Percentiles rank a stretch among this genome's conserved stretches.
phyloP scores from a whole-genome alignment of 1,284 basidiomycete genomes.

The Irpex lacteus region DNA sequence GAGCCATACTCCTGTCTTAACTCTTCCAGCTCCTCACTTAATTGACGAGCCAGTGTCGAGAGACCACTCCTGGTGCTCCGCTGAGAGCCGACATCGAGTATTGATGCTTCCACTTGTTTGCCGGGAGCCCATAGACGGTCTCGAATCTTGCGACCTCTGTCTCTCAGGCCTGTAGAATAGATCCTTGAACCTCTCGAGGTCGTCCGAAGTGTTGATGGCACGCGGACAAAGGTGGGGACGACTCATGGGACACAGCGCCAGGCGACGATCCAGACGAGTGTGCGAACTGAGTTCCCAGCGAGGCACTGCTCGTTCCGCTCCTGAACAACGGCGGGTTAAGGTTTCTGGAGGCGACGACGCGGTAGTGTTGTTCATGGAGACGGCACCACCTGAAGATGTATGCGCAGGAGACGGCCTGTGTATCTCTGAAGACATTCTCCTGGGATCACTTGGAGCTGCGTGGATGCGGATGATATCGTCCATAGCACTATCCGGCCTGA shows the following conservation, averaged over 20 bases:
- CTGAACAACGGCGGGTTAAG: conserved; percentile 27
- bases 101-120: conserved; percentile 24
- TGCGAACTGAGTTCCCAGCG: conserved; percentile 12
- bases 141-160: conserved; percentile 5
- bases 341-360: conserved; percentile 27
- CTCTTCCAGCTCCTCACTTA: conserved; percentile 57
- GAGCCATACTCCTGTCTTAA: conserved; percentile 25
- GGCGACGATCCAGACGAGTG: conserved; percentile 32
- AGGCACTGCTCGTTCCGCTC: conserved; percentile 4
- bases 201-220: conserved; percentile 51
- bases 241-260: conserved; percentile 39
- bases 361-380: conserved; percentile 22
- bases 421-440: background rate
- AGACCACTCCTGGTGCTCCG: conserved; percentile 45
- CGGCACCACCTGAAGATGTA: conserved; percentile 16
- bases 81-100: conserved; percentile 25
- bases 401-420: conserved; percentile 10
- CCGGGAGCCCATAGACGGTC: conserved; percentile 23
- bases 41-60: conserved; percentile 57
- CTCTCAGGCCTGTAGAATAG: conserved; percentile 57
- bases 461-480: conserved; percentile 12
- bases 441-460: background rate
- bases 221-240: conserved; percentile 35
- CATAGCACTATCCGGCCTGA: conserved; percentile 4
- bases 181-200: conserved; percentile 66